Evolutionary conservation across 1,139 yeast species (phyloP), one percentile per base, ranked within the genome.

Genomic region (Arxiozyma slooffiae): DNA sequence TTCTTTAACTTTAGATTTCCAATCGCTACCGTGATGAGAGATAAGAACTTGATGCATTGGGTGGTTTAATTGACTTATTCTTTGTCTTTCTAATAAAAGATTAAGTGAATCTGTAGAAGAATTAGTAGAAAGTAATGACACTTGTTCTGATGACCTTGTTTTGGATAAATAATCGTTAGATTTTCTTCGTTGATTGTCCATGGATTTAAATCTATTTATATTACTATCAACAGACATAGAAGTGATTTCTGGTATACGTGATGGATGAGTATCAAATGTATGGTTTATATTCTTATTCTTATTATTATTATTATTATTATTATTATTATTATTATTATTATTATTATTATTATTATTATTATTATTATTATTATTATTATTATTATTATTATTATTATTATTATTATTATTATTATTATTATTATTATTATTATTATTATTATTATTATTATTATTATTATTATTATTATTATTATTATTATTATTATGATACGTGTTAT

Each of bases 1-100:
- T 67, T 92, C 97, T 61, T 85, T 88, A 9, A 92, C 96, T 41
- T 66, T 66, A 2, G 44, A 41, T 34, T 51, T 9, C 52, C 44
- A 38, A 30, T 38, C 34, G 26, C 17, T 49, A 30, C 20, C 44
- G 40, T 59, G 61, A 23, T 62, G 59, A 51, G 50, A 55, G 16
- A 69, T 58, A 47, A 66, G 66, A 20, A 61, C 60, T 57, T 69
- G 71, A 53, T 71, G 75, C 42, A 60, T 56, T 22, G 75, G 75
- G 52, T 71, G 71, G 48, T 68, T 70, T 53, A 71, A 61, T 57
- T 70, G 72, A 49, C 66, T 62, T 45, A 64, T 58, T 42, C 69
- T 62, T 51, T 71, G 74, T 43, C 67, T 65, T 51, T 71, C 75
- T 40, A 71, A 55, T 41, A 71, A 54, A 46, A 71, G 57, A 39